Evolutionary conservation across 202 grass and related monocot genomes (phyloP).

Genomic region (Digitaria exilis): DNA sequence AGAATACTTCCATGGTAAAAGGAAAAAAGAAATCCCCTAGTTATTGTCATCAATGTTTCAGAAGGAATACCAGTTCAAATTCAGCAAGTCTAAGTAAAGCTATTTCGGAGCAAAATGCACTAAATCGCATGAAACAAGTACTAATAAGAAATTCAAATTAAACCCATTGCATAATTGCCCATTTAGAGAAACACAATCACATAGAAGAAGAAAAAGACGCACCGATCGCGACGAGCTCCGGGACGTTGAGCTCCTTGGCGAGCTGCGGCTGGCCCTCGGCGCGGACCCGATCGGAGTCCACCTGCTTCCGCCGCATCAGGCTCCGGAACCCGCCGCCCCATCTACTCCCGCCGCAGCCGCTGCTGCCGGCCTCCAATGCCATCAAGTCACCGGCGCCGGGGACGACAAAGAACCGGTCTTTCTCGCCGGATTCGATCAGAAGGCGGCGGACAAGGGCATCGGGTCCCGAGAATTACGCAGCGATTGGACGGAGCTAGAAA

Average conservation of each 20-base stretch:
- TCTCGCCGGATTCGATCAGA: slow-evolving; percentile 35
- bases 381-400: slow-evolving; percentile 21
- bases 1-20: neutral
- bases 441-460: slow-evolving; percentile 40
- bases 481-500: neutral
- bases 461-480: neutral
- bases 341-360: slow-evolving; percentile 24
- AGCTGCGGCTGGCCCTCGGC: slow-evolving; percentile 66
- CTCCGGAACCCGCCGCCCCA: slow-evolving; percentile 43
- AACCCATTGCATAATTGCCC: neutral
- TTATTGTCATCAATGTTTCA: neutral
- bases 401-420: neutral
- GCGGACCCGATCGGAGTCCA: slow-evolving; percentile 71
- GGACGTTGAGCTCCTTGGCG: slow-evolving; percentile 80
- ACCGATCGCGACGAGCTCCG: slow-evolving; percentile 74
- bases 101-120: neutral
- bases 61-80: neutral
- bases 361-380: slow-evolving; percentile 43
- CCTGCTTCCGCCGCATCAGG: slow-evolving; percentile 91
- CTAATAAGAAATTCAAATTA: neutral
- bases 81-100: neutral
- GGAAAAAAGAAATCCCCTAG: too few relatives aligned
- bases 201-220: neutral
- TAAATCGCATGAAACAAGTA: neutral
- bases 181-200: neutral